A percentile compares a stretch with the other conserved stretches of the same genome.
These are phyloP conservation scores for Hapsidospora chrysogenum DNA, from an alignment of 495 filamentous ascomycete genomes.

Conservation along the genomic window DNA sequence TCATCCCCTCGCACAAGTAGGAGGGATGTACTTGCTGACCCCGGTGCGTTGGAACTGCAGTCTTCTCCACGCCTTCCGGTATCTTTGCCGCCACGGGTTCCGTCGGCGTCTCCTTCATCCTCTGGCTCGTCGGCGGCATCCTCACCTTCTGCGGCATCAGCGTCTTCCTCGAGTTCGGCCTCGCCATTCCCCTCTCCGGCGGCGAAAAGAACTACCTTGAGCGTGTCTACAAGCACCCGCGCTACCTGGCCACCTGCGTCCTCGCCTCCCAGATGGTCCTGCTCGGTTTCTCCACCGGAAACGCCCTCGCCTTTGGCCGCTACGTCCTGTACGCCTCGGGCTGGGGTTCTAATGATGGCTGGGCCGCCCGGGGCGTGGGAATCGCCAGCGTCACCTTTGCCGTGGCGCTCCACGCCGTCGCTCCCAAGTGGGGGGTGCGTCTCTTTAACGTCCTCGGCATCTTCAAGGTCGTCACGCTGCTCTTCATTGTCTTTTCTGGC, in stretches of 20 bases:
- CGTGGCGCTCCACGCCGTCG: conserved; percentile 40
- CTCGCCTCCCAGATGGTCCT: conserved; percentile 42
- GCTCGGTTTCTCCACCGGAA: conserved; percentile 37
- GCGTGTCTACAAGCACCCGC: conserved; percentile 44
- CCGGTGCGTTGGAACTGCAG: conserved; percentile 13
- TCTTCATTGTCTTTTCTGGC: conserved; percentile 48
- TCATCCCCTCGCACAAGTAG: no score
- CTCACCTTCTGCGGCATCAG: conserved; percentile 22
- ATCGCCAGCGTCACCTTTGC: conserved; percentile 48
- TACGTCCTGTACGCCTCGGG: conserved; percentile 52
- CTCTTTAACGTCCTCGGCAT: conserved; percentile 48
- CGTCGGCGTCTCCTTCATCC: conserved; percentile 13
- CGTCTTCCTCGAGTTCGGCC: conserved; percentile 34
- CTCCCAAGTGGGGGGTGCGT: conserved; percentile 52
- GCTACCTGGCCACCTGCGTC: conserved; percentile 47
- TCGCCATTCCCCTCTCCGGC: conserved; percentile 34
- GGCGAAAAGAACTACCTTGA: conserved; percentile 55
- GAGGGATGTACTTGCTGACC: conserved; percentile 3
- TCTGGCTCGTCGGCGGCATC: conserved; percentile 17
- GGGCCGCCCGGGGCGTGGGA: conserved; percentile 51
- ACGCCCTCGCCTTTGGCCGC: conserved; percentile 52
- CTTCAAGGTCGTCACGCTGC: conserved; percentile 50
- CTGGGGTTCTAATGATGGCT: conserved; percentile 38
- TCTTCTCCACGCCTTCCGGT: conserved; percentile 31
- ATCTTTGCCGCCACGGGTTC: conserved; percentile 28